Base-by-base conservation (phyloP, 345 rosid species). In the Balakata baccata region DNA sequence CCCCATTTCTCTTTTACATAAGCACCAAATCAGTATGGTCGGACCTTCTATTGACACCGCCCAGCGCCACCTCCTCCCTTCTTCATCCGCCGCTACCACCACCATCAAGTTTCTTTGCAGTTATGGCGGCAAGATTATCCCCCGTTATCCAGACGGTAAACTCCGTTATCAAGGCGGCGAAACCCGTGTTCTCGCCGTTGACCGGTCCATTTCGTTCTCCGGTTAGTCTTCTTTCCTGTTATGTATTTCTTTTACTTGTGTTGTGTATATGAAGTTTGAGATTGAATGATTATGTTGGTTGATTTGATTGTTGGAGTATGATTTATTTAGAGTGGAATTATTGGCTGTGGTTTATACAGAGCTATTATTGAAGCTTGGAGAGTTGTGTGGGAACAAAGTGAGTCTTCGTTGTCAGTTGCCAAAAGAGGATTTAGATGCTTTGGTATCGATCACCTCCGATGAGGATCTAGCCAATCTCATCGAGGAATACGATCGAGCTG, bases 101-200 rank as follows among this genome's bases (percentile, higher is more conserved):
- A 80, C 85, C 73, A 78, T 92, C 81, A 94, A 92, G 71, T 88
- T 94, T 81, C 87, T 90, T 43, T 92, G 96, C 81, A 94, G 97
- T 71, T 89, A 94, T 82, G 96, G 93, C 54, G 97, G 98, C 25
- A 88, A 79, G 84, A 92, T 94, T 74, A 65, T 85, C 58, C 97
- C 98, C 49, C 98, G 97, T 73, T 83, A 86, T 74, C 85, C 93
- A 13, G 96, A 94, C 77, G 90, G 93, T 20, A 89, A 84, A 56
- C 98, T 92, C 86, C 97, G 97, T 79, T 94, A 92, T 70, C 73
- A 79, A 16, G 98, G 97, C 23, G 98, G 98, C 16, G 83, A 89
- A 20, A 92, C 97, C 71, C 97, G 97, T 66, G 91, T 94, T 83
- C 89, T 94, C 73, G 85, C 97, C 68, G 95, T 90, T 51, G 64